Conservation (phyloP, 176 grass and related monocot genomes). For the Elaeis guineensis region DNA sequence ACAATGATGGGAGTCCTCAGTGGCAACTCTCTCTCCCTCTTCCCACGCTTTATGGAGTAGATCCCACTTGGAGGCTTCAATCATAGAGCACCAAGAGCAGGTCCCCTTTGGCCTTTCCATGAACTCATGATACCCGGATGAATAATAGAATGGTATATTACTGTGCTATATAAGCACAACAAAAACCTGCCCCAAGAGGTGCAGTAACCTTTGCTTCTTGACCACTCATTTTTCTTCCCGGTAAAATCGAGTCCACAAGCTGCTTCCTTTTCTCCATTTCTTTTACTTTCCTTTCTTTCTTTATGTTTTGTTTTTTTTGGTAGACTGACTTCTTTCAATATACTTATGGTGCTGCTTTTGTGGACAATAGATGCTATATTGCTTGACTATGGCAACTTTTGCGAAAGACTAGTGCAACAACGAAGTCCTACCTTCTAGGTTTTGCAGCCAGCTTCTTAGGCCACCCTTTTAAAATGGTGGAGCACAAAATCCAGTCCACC, state of each 20-base stretch:
- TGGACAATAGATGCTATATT: constrained; percentile 20
- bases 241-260: background rate
- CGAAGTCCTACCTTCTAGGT: background rate
- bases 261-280: background rate
- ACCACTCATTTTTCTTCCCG: too few species aligned
- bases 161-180: background rate
- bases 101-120: constrained; percentile 27
- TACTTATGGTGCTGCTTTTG: background rate
- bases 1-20: too few species aligned
- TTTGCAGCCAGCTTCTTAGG: constrained; percentile 19
- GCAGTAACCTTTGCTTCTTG: too few species aligned
- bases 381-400: constrained; percentile 20
- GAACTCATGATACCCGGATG: constrained; percentile 8
- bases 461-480: too few species aligned
- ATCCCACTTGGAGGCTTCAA: too few species aligned
- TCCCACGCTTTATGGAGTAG: too few species aligned
- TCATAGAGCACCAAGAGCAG: too few species aligned
- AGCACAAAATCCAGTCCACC: background rate
- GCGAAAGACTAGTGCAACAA: background rate
- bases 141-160: constrained; percentile 1
- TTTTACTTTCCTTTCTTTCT: background rate
- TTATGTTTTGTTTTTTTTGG: too few species aligned
- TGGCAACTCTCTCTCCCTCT: too few species aligned
- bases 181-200: too few species aligned
- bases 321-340: too few species aligned